Evolutionary conservation across 192 early-diverging fungal species (phyloP).

Genomic region (Phycomyces blakesleeanus): DNA sequence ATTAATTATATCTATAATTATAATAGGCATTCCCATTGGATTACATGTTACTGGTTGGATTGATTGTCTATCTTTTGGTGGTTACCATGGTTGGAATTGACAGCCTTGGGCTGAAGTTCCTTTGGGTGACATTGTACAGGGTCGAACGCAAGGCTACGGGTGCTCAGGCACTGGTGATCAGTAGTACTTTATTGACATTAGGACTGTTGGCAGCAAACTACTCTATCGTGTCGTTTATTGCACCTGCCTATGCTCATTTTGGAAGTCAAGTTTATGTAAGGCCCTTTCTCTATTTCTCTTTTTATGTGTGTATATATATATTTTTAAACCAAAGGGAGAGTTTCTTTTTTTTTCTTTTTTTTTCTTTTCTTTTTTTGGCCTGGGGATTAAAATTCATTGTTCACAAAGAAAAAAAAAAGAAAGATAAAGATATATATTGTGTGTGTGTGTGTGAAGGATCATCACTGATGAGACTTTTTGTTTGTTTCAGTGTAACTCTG

Average conservation of each 20-base stretch:
- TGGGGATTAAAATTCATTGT: background rate
- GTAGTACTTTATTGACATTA: constrained; percentile 42
- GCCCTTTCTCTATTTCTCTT: too few species aligned
- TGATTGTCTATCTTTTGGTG: constrained; percentile 48
- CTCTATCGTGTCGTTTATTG: constrained; percentile 47
- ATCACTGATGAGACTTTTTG: background rate
- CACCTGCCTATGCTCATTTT: constrained; percentile 55
- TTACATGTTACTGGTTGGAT: constrained; percentile 40
- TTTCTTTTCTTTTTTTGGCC: too few species aligned
- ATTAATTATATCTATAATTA: too few species aligned
- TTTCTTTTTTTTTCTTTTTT: too few species aligned
- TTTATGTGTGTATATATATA: too few species aligned
- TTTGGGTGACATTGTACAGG: constrained; percentile 48
- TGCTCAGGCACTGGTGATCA: constrained; percentile 52
- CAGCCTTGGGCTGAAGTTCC: constrained; percentile 48
- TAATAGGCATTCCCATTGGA: constrained; percentile 48
- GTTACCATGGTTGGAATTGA: constrained; percentile 48
- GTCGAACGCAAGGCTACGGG: constrained; percentile 40
- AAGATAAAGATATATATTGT: too few species aligned
- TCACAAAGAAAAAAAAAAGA: too few species aligned
- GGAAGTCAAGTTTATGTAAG: constrained; percentile 56
- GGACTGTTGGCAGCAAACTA: constrained; percentile 47
- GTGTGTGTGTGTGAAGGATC: too few species aligned
- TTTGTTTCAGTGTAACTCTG: constrained; percentile 45
- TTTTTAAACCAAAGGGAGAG: too few species aligned